Evolutionary conservation across 2,329 filamentous ascomycete genomes (phyloP), one percentile per base, ranked within the genome.

Genomic region (Fusarium annulatum): DNA sequence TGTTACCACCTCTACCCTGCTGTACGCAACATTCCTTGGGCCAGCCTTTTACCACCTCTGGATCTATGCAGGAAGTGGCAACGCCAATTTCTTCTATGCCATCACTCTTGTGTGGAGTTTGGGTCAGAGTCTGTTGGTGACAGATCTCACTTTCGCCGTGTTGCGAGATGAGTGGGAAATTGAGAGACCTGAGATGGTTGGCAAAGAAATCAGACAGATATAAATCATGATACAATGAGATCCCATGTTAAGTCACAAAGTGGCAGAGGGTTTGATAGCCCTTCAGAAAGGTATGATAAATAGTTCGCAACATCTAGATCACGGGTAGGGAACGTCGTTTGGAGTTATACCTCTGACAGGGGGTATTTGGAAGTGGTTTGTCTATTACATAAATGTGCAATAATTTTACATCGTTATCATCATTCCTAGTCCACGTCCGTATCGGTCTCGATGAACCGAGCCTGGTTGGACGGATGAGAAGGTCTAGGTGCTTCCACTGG

Each of bases 1-100:
- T 81, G 89, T 98, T 71, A 92, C 94, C 16, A 89, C 93, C 3
- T 91, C 95, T 1, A 93, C 93, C 4, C 87, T 99, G 43, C 85
- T 98, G 15, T 99, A 99, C 82, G 92, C 94, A 30, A 93, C 92
- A 6, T 92, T 97, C 71, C 88, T 99, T 1, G 96, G 96, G 0
- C 96, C 96, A 3, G 95, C 95, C 0, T 99, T 99, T 81, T 97
- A 98, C 81, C 92, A 99, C 80, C 86, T 99, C 9, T 99, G 96
- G 96, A 96, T 99, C 65, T 99, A 98, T 80, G 96, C 96, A 5
- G 96, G 96, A 56, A 97, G 95, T 64, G 96, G 96, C 34, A 99
- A 99, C 79, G 96, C 96, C 67, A 99, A 99, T 81, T 99, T 99
- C 85, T 99, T 99, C 85, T 99, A 99, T 80, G 96, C 96, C 74